Conservation (phyloP, 1,284 basidiomycete species). For the Neotropicomus parvogracilis region DNA sequence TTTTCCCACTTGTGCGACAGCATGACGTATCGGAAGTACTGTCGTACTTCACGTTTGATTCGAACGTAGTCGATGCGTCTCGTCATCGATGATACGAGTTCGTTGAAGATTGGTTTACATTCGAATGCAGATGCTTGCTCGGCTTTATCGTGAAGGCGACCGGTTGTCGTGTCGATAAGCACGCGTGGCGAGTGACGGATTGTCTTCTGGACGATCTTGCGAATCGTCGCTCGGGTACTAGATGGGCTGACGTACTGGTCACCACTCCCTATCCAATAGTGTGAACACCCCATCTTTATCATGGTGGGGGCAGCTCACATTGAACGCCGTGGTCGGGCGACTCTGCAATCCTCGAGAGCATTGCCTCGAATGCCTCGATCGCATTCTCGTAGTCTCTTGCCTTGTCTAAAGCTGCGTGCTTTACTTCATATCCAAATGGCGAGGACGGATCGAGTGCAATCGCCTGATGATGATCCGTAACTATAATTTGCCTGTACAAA, state of each 20-base stretch:
- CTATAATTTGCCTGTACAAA: background rate
- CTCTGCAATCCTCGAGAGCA: background rate
- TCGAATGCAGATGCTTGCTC: no score
- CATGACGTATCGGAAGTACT: background rate
- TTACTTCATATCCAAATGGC: background rate
- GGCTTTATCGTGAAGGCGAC: background rate
- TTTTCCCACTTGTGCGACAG: no score
- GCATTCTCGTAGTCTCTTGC: background rate
- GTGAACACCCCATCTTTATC: background rate
- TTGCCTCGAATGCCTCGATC: no score
- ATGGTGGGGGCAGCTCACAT: background rate
- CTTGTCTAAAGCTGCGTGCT: background rate
- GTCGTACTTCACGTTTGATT: background rate
- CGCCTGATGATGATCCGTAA: background rate
- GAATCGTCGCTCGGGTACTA: no score
- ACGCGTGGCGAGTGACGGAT: background rate
- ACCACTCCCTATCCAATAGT: background rate
- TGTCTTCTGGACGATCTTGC: background rate
- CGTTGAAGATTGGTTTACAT: no score
- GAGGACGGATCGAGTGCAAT: no score
- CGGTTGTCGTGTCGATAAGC: background rate
- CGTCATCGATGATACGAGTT: no score
- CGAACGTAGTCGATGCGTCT: no score
- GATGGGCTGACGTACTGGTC: background rate
- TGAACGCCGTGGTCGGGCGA: background rate